Evolutionary conservation across 305 asterid genomes (phyloP).

Genomic region (Fraxinus floribunda): DNA sequence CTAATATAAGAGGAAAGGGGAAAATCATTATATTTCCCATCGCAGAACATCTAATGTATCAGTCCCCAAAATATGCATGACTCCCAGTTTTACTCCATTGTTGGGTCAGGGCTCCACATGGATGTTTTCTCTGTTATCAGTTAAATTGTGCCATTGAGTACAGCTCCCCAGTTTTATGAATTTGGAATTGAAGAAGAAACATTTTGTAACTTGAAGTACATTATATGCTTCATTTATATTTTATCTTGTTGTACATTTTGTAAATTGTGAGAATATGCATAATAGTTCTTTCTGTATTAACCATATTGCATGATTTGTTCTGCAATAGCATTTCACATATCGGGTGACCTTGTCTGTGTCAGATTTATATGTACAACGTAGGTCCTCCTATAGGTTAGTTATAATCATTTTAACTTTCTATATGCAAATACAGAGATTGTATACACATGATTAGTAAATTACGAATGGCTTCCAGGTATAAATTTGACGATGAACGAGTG

Average conservation of each 20-base stretch:
- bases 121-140: background rate
- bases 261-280: background rate
- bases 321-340: background rate
- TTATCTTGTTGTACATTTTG: background rate
- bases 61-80: background rate
- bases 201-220: background rate
- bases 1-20: background rate
- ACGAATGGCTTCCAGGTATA: slow-evolving; percentile 46
- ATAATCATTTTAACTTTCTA: background rate
- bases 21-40: background rate
- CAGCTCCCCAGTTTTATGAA: background rate
- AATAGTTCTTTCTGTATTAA: background rate
- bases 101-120: background rate
- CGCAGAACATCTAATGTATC: background rate
- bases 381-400: background rate
- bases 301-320: background rate
- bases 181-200: background rate
- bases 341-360: background rate
- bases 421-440: background rate
- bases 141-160: background rate
- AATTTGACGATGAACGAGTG: slow-evolving; percentile 64
- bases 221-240: background rate
- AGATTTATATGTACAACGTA: background rate
- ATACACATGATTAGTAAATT: background rate
- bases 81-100: background rate